Evolutionary conservation across 2,329 filamentous ascomycete species (phyloP), one percentile per base, ranked within the genome.

Genomic region (Microcera coccophila): DNA sequence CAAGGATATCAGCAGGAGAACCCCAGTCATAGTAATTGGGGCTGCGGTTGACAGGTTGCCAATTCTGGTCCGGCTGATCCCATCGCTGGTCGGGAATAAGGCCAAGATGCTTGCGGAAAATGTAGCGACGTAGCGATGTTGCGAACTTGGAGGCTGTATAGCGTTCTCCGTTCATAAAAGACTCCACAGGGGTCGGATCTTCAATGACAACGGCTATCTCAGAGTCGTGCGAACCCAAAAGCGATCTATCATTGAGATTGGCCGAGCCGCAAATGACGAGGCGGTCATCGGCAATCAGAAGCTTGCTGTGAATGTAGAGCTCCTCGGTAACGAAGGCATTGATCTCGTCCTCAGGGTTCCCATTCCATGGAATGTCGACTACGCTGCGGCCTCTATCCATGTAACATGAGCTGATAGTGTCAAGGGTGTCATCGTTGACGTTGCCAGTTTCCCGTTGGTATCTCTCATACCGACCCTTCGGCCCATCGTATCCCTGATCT

Each of bases 51-150:
- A 90, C 80, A 0, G 89, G 87, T 40, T 84, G 80, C 55, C 88
- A 90, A 67, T 95, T 95, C 41, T 77, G 74, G 55, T 86, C 78
- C 4, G 83, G 75, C 3, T 66, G 69, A 46, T 84, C 85, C 55
- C 84, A 81, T 24, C 73, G 71, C 63, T 95, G 88, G 8, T 87
- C 74, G 0, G 84, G 83, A 9, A 95, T 73, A 8, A 95, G 75
- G 33, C 91, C 91, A 2, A 96, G 78, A 62, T 96, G 91, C 70
- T 96, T 94, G 54, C 90, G 82, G 81, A 88, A 95, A 49, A 96
- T 79, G 62, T 90, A 82, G 26, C 90, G 81, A 17, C 91, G 85
- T 10, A 96, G 82, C 1, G 84, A 87, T 4, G 87, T 73, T 2
- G 90, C 90, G 59, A 91, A 90, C 43, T 78, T 76, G 8, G 82